Conservation (phyloP, 1,139 yeast genomes). For the Debaryomyces coudertii region DNA sequence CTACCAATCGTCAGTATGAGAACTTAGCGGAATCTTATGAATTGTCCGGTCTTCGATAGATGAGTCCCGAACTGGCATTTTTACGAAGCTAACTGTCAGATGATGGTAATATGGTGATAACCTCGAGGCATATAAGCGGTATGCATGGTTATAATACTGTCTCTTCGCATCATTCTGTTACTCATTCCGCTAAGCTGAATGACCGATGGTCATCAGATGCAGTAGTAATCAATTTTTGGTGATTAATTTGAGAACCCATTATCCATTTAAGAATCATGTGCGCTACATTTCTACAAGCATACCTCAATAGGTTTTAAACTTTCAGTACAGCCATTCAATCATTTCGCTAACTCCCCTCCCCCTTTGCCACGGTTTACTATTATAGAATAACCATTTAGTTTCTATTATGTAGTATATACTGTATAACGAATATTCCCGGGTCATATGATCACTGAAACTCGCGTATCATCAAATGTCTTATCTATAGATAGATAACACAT, state of each 20-base stretch:
- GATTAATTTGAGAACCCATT: neutral
- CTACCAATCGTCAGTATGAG: too few species aligned
- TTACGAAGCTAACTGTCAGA: too few species aligned
- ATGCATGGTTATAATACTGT: too few species aligned
- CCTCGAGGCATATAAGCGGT: too few species aligned
- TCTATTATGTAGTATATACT: neutral
- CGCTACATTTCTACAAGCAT: neutral
- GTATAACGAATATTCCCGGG: neutral
- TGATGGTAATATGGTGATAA: too few species aligned
- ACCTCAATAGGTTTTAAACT: neutral
- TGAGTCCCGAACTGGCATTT: too few species aligned
- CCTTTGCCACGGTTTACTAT: neutral
- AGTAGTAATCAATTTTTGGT: neutral
- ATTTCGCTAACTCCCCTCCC: neutral
- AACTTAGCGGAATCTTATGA: too few species aligned
- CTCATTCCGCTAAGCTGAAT: neutral
- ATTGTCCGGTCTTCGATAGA: too few species aligned
- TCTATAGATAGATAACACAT: slow-evolving; percentile 8
- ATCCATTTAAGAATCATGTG: neutral
- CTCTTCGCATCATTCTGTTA: too few species aligned
- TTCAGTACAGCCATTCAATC: neutral
- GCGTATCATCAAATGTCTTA: slow-evolving; percentile 8
- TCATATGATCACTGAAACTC: neutral
- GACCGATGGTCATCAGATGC: neutral
- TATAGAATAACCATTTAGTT: neutral